phyloP scores from a whole-genome alignment of 192 early-diverging fungal species.

The Backusella circina region DNA sequence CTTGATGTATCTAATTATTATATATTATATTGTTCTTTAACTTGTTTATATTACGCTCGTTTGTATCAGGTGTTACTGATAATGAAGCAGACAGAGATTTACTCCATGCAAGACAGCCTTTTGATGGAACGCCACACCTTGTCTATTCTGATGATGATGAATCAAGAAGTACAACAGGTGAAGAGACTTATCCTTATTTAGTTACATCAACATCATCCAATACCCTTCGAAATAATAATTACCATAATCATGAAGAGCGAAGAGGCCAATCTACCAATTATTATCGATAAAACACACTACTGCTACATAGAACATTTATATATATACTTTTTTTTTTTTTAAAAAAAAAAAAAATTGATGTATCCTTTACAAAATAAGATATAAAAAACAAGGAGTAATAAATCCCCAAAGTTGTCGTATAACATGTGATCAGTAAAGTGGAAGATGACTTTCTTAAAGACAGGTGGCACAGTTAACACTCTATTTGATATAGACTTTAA shows the following conservation, averaged over 20 bases:
- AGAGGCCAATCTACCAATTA: not conserved
- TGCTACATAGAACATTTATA: not conserved
- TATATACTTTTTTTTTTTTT: not conserved
- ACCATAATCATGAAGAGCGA: not conserved
- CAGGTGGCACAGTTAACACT: not conserved
- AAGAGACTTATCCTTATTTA: not conserved
- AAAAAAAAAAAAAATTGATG: not conserved
- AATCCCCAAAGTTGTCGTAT: not conserved
- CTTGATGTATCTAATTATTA: not conserved
- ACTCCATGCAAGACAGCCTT: slow-evolving; percentile 1
- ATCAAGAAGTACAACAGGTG: slow-evolving; percentile 12
- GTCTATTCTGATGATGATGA: slow-evolving; percentile 12
- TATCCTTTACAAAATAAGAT: not conserved
- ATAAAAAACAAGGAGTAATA: not conserved
- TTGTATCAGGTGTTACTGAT: slow-evolving; percentile 7
- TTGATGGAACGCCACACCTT: not conserved
- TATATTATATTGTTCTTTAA: not conserved
- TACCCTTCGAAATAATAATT: not conserved
- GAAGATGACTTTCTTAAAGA: not conserved
- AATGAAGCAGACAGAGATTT: slow-evolving; percentile 6
- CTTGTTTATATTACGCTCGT: slow-evolving; percentile 8
- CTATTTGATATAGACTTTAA: not conserved
- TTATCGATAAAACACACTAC: not conserved
- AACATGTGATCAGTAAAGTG: not conserved
- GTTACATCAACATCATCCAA: not conserved